Evolutionary conservation across 2,329 filamentous ascomycete species (phyloP).

Genomic region (Penicillium sp.): DNA sequence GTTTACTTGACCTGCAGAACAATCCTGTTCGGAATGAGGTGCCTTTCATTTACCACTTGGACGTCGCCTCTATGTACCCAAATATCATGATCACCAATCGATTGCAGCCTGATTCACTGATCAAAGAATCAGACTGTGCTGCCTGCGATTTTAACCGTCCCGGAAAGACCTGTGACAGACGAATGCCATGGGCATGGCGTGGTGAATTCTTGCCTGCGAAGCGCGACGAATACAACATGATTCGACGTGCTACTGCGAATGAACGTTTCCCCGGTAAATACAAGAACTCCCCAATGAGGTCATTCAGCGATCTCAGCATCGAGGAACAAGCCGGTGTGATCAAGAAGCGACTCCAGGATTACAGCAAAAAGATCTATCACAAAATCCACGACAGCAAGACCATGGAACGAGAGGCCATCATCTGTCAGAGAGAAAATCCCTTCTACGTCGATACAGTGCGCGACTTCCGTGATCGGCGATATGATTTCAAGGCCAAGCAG

Average conservation of each 20-base stretch:
- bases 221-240: conserved; percentile 99
- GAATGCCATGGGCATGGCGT: conserved; percentile 96
- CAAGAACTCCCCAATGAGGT: conserved; percentile 66
- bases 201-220: conserved; percentile 96
- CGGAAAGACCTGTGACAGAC: conserved; percentile 92
- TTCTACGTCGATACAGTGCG: conserved; percentile 97
- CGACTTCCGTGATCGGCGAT: conserved; percentile 92
- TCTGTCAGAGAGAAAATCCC: conserved; percentile 95
- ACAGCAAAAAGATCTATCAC: conserved; percentile 98
- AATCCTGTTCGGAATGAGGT: conserved; percentile 81
- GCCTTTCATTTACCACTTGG: conserved; percentile 94
- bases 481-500: conserved; percentile 97
- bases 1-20: conserved; percentile 69
- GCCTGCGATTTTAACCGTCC: conserved; percentile 98
- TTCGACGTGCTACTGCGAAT: conserved; percentile 83
- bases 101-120: conserved; percentile 98
- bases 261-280: conserved; percentile 83
- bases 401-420: conserved; percentile 91
- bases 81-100: conserved; percentile 99
- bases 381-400: conserved; percentile 96
- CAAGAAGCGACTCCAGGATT: conserved; percentile 84
- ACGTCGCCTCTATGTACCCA: conserved; percentile 98
- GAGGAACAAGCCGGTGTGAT: conserved; percentile 81
- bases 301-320: conserved; percentile 74
- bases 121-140: conserved; percentile 90